Base-by-base conservation (phyloP, 2,329 filamentous ascomycete genomes). In the Hyphodiscus sp. region DNA sequence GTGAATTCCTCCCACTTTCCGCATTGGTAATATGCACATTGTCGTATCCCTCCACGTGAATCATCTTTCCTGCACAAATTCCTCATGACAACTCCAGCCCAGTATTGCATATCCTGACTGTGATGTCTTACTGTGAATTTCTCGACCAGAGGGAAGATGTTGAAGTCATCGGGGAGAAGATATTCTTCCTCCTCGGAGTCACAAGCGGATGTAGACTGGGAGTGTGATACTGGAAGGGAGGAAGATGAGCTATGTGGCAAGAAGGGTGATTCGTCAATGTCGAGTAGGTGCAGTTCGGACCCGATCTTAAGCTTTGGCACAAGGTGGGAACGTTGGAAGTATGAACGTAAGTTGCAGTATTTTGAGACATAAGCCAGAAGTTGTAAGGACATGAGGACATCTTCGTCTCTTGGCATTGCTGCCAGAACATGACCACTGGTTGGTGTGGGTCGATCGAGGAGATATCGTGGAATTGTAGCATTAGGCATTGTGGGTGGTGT, bases 51-150 rank as follows among this genome's bases (percentile, higher is more conserved):
- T 43, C 94, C 94, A 47, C 89, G 82, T 11, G 87, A 89, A 68
- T 99, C 94, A 69, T 99, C 94, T 74, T 99, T 99, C 60, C 94
- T 89, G 77, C 94, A 99, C 48, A 99, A 81, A 68, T 99, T 99
- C 60, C 94, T 83, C 94, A 99, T 99, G 45, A 99, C 94, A 16
- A 99, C 94, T 58, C 92, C 94, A 18, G 94, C 94, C 94, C 94
- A 99, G 74, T 99, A 99, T 70, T 96, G 92, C 94, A 99, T 99
- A 68, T 96, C 91, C 55, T 90, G 89, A 60, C 89, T 91, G 72
- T 96, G 90, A 67, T 96, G 91, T 60, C 94, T 85, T 29, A 96
- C 89, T 4, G 94, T 99, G 69, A 97, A 99, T 71, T 96, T 97
- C 72, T 99, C 94, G 47, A 99, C 94, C 38, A 99, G 77, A 2